These are phyloP conservation scores for Penicillium freii DNA, from an alignment of 2,329 filamentous ascomycete genomes.

Conservation along the genomic window DNA sequence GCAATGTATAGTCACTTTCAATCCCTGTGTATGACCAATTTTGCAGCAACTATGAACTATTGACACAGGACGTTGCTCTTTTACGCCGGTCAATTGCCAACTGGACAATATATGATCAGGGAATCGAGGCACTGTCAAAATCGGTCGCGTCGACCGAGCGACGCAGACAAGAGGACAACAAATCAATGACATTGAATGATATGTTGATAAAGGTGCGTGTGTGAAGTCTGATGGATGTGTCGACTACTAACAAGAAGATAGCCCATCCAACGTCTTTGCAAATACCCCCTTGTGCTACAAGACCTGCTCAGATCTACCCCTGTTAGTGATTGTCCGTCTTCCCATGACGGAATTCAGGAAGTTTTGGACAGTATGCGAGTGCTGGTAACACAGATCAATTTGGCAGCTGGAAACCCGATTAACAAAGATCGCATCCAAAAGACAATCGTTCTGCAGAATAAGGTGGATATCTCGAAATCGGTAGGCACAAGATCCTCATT, in stretches of 20 bases:
- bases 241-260: slow-evolving; percentile 39
- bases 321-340: slow-evolving; percentile 77
- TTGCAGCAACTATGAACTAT: slow-evolving; percentile 81
- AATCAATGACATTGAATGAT: slow-evolving; percentile 78
- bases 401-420: slow-evolving; percentile 72
- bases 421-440: slow-evolving; percentile 71
- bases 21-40: slow-evolving; percentile 93
- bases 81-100: slow-evolving; percentile 66
- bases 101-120: slow-evolving; percentile 79
- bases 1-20: slow-evolving; percentile 65
- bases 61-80: slow-evolving; percentile 72
- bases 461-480: slow-evolving; percentile 70
- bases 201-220: slow-evolving; percentile 76
- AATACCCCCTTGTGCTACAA: slow-evolving; percentile 82
- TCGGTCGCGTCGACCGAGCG: slow-evolving; percentile 69
- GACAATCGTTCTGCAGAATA: slow-evolving; percentile 81
- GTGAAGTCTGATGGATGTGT: slow-evolving; percentile 4
- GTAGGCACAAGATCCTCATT: slow-evolving; percentile 47
- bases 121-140: slow-evolving; percentile 77
- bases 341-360: slow-evolving; percentile 76
- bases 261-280: slow-evolving; percentile 90
- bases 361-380: slow-evolving; percentile 69
- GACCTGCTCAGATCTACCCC: slow-evolving; percentile 82
- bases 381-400: slow-evolving; percentile 76
- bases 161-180: slow-evolving; percentile 62